Base-by-base conservation (phyloP, 1,139 yeast species). In the Saccharomyces hybrid region DNA sequence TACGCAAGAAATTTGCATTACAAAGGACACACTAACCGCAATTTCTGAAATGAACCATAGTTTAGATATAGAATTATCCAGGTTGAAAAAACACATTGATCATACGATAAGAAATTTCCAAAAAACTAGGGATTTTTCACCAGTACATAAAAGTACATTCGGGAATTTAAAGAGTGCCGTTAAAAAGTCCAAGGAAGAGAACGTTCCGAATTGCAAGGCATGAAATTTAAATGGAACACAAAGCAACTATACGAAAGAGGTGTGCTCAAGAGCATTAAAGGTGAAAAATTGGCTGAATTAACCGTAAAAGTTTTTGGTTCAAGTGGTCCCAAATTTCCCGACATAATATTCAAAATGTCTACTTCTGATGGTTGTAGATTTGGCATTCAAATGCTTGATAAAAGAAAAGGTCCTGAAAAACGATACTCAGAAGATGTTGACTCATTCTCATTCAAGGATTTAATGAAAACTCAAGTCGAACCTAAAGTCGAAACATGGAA, bases 171-270 rank as follows among this genome's bases (percentile, higher is more conserved):
- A 51, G 88, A 93, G 96, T 7, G 87, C 95, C 0, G 88, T 83
- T 73, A 65, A 62, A 68, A 60, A 49, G 66, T 61, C 4, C 64
- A 63, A 2, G 55, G 58, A 32, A 67, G 59, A 49, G 59, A 57
- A 26, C 41, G 51, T 6, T 51, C 48, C 9, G 61, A 57, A 4
- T 50, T 61, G 31, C 61, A 57, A 11, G 69, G 67, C 6, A 49
- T 65, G 49, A 64, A 58, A 53, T 64, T 59, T 50, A 88, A 86
- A 70, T 88, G 88, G 72, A 79, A 89, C 0, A 85, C 89, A 2
- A 84, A 87, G 58, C 86, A 84, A 63, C 75, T 93, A 52, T 76
- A 80, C 67, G 97, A 90, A 56, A 85, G 81, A 62, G 86, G 87
- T 1, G 79, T 90, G 1, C 68, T 93, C 29, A 69, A 79, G 4